These are phyloP conservation scores for Diaporthe australafricana DNA, from an alignment of 2,329 filamentous ascomycete genomes.

Conservation along the genomic window DNA sequence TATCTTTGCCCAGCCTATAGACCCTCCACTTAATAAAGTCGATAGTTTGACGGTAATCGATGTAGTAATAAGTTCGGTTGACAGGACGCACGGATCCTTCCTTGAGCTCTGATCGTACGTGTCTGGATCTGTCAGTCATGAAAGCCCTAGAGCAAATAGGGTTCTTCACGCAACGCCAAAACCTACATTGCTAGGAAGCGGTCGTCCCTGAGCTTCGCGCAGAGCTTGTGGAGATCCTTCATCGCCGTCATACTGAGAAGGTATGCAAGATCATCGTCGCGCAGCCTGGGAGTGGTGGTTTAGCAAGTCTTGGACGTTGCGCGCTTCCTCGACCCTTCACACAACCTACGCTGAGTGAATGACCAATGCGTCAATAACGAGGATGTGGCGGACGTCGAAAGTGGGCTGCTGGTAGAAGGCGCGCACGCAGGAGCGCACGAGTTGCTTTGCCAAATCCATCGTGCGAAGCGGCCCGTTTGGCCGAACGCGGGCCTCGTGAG, in stretches of 20 bases:
- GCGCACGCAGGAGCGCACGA: conserved; percentile 87
- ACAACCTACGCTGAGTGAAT: conserved; percentile 81
- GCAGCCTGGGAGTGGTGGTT: conserved; percentile 76
- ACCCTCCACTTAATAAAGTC: conserved; percentile 97
- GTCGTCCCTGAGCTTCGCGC: conserved; percentile 86
- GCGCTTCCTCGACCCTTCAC: conserved; percentile 77
- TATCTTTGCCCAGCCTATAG: conserved; percentile 86
- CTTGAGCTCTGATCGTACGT: conserved; percentile 80
- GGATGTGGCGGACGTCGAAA: conserved; percentile 84
- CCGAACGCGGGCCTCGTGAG: neutral
- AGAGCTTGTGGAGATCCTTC: conserved; percentile 92
- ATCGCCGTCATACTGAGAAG: conserved; percentile 85
- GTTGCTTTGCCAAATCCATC: conserved; percentile 73
- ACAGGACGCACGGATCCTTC: conserved; percentile 85
- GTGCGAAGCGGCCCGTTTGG: neutral
- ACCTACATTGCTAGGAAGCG: conserved; percentile 84
- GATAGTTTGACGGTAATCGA: conserved; percentile 93
- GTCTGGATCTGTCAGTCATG: conserved; percentile 55
- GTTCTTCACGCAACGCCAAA: conserved; percentile 24
- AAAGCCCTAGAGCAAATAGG: neutral
- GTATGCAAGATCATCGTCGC: conserved; percentile 88
- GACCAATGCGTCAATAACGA: conserved; percentile 88
- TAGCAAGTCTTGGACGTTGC: conserved; percentile 82
- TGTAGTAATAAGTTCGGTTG: conserved; percentile 95
- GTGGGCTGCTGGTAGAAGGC: conserved; percentile 65